phyloP scores from a whole-genome alignment of 2,329 filamentous ascomycete genomes.

The Zasmidium angulare region DNA sequence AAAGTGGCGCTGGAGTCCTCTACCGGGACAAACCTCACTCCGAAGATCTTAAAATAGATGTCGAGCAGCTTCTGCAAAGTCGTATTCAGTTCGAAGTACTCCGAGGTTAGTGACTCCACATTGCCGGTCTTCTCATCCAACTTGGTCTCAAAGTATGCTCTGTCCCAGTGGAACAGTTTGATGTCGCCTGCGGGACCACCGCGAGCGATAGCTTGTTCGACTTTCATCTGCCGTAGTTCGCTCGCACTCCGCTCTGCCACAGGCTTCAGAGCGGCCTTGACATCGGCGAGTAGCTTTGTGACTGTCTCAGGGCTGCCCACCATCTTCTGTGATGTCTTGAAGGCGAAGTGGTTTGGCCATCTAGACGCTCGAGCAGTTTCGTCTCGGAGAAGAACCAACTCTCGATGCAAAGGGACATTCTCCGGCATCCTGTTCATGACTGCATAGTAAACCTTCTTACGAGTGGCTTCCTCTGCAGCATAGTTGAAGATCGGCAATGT shows the following conservation, averaged over 20 bases:
- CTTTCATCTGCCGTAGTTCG: not conserved
- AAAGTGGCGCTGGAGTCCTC: not conserved
- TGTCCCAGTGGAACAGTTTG: slow-evolving; percentile 6
- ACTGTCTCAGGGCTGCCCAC: not conserved
- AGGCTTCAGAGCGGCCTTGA: not conserved
- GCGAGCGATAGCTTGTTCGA: not conserved
- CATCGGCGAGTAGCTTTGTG: not conserved
- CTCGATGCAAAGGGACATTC: slow-evolving; percentile 5
- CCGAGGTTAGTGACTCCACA: not conserved
- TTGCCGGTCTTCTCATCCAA: not conserved
- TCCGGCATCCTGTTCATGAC: slow-evolving; percentile 9
- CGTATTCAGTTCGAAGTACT: slow-evolving; percentile 7
- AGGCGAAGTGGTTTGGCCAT: slow-evolving; percentile 7
- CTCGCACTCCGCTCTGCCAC: not conserved
- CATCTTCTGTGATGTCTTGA: slow-evolving; percentile 10
- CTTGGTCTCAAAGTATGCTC: slow-evolving; percentile 1
- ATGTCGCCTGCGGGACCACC: not conserved
- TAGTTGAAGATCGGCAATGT: not conserved
- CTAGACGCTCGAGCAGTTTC: slow-evolving; percentile 4
- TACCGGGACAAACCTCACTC: not conserved
- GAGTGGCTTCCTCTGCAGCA: slow-evolving; percentile 2
- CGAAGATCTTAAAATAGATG: slow-evolving; percentile 1
- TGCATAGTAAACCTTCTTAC: slow-evolving; percentile 6
- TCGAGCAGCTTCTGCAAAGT: slow-evolving; percentile 5
- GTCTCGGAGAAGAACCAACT: slow-evolving; percentile 6